Evolutionary conservation across 441 rosid genomes (phyloP), one percentile per base, ranked within the genome.

Genomic region (Isatis lusitanica): DNA sequence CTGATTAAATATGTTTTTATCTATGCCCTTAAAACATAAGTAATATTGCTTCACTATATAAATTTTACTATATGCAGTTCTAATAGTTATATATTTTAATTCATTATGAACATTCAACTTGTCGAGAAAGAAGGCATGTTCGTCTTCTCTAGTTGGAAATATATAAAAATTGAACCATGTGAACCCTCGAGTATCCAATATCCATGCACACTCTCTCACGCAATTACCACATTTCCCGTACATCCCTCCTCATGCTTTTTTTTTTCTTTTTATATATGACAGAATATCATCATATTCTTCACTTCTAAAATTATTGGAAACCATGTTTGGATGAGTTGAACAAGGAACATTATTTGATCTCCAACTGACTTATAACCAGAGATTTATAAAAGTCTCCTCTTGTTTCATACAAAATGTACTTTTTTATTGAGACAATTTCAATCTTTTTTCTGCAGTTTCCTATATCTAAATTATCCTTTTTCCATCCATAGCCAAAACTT

Each of bases 91-190:
- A 18, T 63, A 52, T 18, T 42, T 11, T 16, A 18, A 31, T 40
- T 30, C 24, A 50, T 26, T 1, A 15, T 43, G 13, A 36, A 73
- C 59, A 46, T 47, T 64, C 77, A 73, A 73, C 66, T 65, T 65
- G 66, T 56, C 48, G 77, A 56, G 66, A 73, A 46, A 66, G 60
- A 57, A 57, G 66, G 40, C 77, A 73, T 73, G 77, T 73, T 65
- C 70, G 15, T 65, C n/a, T 73, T 65, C 51, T 56, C 31, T 56
- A 36, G 38, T 46, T 52, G 36, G 64, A 63, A 35, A 46, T 46
- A 18, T 13, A 50, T 18, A 11, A 11, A 61, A 50, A 11, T 3
- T 21, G 24, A 38, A 4, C 35, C 77, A 73, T 73, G 77, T 73
- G 71, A 65, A 26, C 18, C 66, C 58, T 65, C 39, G 66, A 65